Evolutionary conservation across 495 filamentous ascomycete genomes (phyloP).

Genomic region (Platismatia glauca): DNA sequence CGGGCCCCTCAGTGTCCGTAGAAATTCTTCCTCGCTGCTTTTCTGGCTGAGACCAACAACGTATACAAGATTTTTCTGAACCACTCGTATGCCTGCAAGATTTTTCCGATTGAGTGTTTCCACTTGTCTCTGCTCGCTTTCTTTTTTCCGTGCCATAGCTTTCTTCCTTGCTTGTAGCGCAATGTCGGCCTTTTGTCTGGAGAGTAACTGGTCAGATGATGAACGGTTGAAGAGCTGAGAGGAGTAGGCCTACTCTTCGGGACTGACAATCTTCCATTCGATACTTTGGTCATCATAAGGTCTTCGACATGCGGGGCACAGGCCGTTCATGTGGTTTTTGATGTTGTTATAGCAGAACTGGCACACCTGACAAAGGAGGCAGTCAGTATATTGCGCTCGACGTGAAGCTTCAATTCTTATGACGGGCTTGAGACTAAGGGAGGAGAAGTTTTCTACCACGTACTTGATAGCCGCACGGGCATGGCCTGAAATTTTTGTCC

Average conservation of each 20-base stretch:
- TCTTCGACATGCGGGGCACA: slow-evolving; percentile 92
- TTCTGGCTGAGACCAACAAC: slow-evolving; percentile 89
- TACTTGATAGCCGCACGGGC: slow-evolving; percentile 98
- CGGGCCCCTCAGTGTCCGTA: slow-evolving; percentile 74
- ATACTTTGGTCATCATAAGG: slow-evolving; percentile 95
- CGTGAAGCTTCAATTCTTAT: background rate
- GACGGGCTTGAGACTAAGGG: background rate
- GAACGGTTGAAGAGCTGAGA: background rate
- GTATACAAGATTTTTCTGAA: slow-evolving; percentile 98
- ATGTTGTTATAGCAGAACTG: slow-evolving; percentile 99
- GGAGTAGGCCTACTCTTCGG: slow-evolving; percentile 65
- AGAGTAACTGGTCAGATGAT: background rate
- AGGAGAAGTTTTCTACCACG: background rate
- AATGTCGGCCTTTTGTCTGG: slow-evolving; percentile 72
- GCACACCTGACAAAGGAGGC: slow-evolving; percentile 58
- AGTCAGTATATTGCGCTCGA: slow-evolving; percentile 4
- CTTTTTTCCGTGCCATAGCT: slow-evolving; percentile 83
- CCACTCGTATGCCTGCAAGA: slow-evolving; percentile 84
- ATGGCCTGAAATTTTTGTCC: slow-evolving; percentile 94
- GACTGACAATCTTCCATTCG: slow-evolving; percentile 85
- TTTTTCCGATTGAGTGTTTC: slow-evolving; percentile 93
- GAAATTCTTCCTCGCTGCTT: slow-evolving; percentile 80
- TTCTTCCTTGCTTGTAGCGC: slow-evolving; percentile 86
- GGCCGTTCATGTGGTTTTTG: slow-evolving; percentile 85
- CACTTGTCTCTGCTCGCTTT: slow-evolving; percentile 89